A percentile compares a stretch with the other conserved stretches of the same genome.
phyloP scores from a whole-genome alignment of 2,329 filamentous ascomycete species.

The Aspergillus ibericus region DNA sequence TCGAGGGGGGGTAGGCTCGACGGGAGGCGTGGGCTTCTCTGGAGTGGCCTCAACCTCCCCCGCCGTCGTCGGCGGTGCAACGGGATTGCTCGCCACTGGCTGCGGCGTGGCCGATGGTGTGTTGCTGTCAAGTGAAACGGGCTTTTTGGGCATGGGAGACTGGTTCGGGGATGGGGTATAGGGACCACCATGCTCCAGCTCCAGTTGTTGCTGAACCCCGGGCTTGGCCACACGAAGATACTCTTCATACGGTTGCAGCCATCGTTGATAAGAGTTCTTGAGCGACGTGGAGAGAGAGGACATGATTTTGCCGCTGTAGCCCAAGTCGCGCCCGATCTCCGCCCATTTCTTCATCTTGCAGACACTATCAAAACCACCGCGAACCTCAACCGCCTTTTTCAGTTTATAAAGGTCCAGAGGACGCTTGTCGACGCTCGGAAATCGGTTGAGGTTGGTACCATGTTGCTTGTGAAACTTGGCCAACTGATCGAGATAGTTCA shows the following conservation, averaged over 20 bases:
- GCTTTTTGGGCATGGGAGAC: conserved; percentile 65
- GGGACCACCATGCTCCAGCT: conserved; percentile 88
- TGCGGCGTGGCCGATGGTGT: conserved; percentile 54
- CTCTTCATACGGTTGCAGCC: conserved; percentile 95
- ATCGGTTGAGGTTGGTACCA: conserved; percentile 87
- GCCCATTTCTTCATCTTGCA: conserved; percentile 99
- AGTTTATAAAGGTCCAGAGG: conserved; percentile 92
- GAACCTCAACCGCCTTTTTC: conserved; percentile 93
- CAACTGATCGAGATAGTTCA: conserved; percentile 93
- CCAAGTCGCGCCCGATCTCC: conserved; percentile 92
- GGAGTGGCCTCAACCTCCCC: conserved; percentile 38
- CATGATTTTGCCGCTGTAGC: conserved; percentile 99
- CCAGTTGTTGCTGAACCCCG: conserved; percentile 92
- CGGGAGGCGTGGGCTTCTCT: conserved; percentile 36
- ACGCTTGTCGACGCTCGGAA: conserved; percentile 96
- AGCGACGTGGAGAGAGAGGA: conserved; percentile 95
- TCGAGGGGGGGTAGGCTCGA: conserved; percentile 41
- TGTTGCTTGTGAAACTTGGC: conserved; percentile 97
- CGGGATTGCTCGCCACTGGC: conserved; percentile 67
- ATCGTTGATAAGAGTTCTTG: conserved; percentile 97
- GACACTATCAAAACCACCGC: conserved; percentile 92
- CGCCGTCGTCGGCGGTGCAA: conserved; percentile 57
- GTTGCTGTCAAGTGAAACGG: conserved; percentile 36
- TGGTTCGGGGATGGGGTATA: conserved; percentile 75
- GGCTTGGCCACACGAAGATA: conserved; percentile 89